phyloP scores from a whole-genome alignment of 2,329 filamentous ascomycete species.

The Fusarium sterilihyphosum region DNA sequence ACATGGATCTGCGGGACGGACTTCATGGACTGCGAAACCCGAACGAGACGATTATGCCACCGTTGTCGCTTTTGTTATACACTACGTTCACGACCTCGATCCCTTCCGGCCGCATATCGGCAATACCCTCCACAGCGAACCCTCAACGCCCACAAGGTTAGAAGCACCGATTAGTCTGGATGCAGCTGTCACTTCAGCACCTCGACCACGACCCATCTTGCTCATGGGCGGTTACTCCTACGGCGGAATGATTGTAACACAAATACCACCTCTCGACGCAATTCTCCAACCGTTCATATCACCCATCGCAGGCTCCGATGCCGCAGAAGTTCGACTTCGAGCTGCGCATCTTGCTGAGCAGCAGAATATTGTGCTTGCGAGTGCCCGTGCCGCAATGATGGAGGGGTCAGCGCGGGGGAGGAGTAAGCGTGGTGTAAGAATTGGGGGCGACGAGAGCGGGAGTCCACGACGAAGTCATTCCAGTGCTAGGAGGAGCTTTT shows the following conservation, averaged over 20 bases:
- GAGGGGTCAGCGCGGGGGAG: constrained; percentile 41
- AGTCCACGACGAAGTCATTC: constrained; percentile 54
- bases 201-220: constrained; percentile 48
- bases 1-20: constrained; percentile 76
- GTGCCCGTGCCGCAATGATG: constrained; percentile 47
- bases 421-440: constrained; percentile 53
- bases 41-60: constrained; percentile 87
- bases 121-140: not conserved
- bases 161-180: not conserved
- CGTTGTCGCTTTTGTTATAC: constrained; percentile 80
- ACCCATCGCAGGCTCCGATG: constrained; percentile 63
- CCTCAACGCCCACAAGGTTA: constrained; percentile 3
- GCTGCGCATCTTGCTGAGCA: constrained; percentile 75
- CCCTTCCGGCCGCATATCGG: constrained; percentile 45
- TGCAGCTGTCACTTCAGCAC: not conserved
- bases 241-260: constrained; percentile 82
- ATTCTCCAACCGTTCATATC: constrained; percentile 69
- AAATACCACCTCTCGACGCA: constrained; percentile 70
- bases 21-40: constrained; percentile 86
- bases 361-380: constrained; percentile 61
- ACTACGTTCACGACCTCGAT: constrained; percentile 73
- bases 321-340: constrained; percentile 75
- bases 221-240: constrained; percentile 89
- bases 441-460: constrained; percentile 61
- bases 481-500: constrained; percentile 48